Evolutionary conservation across 2,329 filamentous ascomycete genomes (phyloP).

Genomic region (Apiospora saccharicola): DNA sequence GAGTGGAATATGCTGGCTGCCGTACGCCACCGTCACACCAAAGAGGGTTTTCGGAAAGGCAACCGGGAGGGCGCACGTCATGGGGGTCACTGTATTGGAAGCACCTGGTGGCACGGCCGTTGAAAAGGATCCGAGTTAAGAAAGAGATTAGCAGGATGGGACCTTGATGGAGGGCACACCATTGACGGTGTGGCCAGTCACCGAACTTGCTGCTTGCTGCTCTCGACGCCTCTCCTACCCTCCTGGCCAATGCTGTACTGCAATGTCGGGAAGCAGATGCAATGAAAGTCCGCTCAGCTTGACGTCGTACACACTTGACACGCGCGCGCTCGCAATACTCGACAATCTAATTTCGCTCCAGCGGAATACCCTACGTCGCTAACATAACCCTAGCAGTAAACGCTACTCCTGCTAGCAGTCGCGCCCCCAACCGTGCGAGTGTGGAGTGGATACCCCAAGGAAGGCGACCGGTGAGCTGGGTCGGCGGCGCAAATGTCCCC

Average conservation of each 20-base stretch:
- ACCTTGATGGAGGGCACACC: slow-evolving; percentile 4
- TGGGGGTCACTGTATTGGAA: neutral
- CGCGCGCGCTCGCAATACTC: neutral
- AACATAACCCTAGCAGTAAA: neutral
- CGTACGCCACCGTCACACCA: slow-evolving; percentile 15
- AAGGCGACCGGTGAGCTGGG: slow-evolving; percentile 19
- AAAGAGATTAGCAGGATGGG: neutral
- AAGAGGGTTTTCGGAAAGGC: slow-evolving; percentile 20
- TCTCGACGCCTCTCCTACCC: slow-evolving; percentile 6
- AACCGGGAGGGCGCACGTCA: slow-evolving; percentile 12
- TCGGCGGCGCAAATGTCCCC: slow-evolving; percentile 8
- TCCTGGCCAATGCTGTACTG: neutral
- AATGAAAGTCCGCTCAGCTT: slow-evolving; percentile 10
- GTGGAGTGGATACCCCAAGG: slow-evolving; percentile 2
- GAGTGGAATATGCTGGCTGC: slow-evolving; percentile 4
- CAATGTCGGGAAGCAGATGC: neutral
- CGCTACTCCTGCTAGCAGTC: neutral
- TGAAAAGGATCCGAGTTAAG: slow-evolving; percentile 18
- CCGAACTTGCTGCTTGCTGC: neutral
- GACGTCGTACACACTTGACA: slow-evolving; percentile 2
- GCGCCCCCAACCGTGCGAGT: slow-evolving; percentile 12
- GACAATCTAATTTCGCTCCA: slow-evolving; percentile 13
- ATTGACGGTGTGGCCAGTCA: slow-evolving; percentile 18
- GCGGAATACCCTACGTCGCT: slow-evolving; percentile 8
- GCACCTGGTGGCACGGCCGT: neutral